These are phyloP conservation scores for Myriangium duriaei DNA, from an alignment of 2,329 filamentous ascomycete genomes.

Conservation along the genomic window DNA sequence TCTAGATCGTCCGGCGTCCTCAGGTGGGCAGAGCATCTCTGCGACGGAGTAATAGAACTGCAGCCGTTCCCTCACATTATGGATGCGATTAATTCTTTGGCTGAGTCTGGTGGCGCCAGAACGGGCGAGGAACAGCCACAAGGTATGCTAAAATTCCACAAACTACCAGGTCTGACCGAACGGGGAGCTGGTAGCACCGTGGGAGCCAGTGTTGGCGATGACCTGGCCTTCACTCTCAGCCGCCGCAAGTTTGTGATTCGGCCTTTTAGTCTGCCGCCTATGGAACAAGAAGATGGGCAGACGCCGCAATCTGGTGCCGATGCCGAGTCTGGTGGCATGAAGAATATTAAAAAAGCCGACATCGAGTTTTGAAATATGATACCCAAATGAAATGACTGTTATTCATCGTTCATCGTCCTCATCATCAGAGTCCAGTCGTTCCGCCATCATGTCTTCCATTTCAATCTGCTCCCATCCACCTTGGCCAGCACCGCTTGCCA, in stretches of 20 bases:
- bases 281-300: slow-evolving; percentile 57
- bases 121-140: slow-evolving; percentile 64
- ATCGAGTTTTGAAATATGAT: slow-evolving; percentile 54
- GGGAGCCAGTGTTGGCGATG: slow-evolving; percentile 55
- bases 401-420: slow-evolving; percentile 14
- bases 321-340: slow-evolving; percentile 16
- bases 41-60: slow-evolving; percentile 77
- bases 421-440: slow-evolving; percentile 14
- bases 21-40: slow-evolving; percentile 74
- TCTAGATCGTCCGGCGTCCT: slow-evolving; percentile 63
- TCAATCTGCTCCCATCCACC: slow-evolving; percentile 51
- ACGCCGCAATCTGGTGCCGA: slow-evolving; percentile 38
- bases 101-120: slow-evolving; percentile 37
- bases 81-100: slow-evolving; percentile 35
- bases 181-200: slow-evolving; percentile 63
- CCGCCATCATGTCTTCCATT: slow-evolving; percentile 46
- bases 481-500: slow-evolving; percentile 40
- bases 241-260: slow-evolving; percentile 72
- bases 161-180: slow-evolving; percentile 74
- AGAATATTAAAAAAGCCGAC: slow-evolving; percentile 48
- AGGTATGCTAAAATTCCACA: slow-evolving; percentile 73
- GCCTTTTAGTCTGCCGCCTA: slow-evolving; percentile 77
- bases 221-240: slow-evolving; percentile 83
- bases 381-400: slow-evolving; percentile 2
- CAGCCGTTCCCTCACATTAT: slow-evolving; percentile 55